Base-by-base conservation (phyloP, 2,329 filamentous ascomycete species). In the Paraconiothyrium brasiliense region DNA sequence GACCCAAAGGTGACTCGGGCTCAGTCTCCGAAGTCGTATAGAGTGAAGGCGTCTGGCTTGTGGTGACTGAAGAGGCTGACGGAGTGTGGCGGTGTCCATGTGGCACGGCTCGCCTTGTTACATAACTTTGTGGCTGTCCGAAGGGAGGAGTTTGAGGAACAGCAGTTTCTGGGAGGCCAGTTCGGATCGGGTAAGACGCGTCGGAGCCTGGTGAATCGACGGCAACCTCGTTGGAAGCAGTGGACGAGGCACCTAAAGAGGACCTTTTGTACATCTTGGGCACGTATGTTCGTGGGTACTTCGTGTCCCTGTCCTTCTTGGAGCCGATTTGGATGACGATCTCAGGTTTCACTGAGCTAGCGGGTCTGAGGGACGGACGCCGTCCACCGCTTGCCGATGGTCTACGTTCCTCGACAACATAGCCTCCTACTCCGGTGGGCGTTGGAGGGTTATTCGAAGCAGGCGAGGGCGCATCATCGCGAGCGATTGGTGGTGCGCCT, bases 161-260 rank as follows among this genome's bases (percentile, higher is more conserved):
- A 16, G 70, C 55, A 43, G 69, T 64, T 11, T 78, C 75, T n/a
- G 74, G 71, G 16, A 69, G 73, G 4, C 76, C 76, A 27, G 76
- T 78, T 7, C 71, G 69, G 13, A 76, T 55, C 4, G 69, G 69
- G 54, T 71, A 72, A 5, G 74, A 76, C 14, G 67, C 70, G 44
- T 77, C 73, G 0, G 74, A 77, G 37, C 67, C 70, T 30, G 69
- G 67, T 8, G 72, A 76, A 2, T 78, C 73, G 27, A 74, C 46
- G 20, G 66, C 67, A 2, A 63, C 55, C 8, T 76, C 73, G 46
- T 68, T 70, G 4, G 71, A 74, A 8, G 50, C 62, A 37, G 67
- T 59, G 1, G 69, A 73, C 24, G 47, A 47, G 22, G 62, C 59
- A n/a, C 62, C 70, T 4, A 71, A 58, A 8, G 76, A 77, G 0